Base-by-base conservation (phyloP, 805 yeast genomes). In the Deakozyma indianensis region DNA sequence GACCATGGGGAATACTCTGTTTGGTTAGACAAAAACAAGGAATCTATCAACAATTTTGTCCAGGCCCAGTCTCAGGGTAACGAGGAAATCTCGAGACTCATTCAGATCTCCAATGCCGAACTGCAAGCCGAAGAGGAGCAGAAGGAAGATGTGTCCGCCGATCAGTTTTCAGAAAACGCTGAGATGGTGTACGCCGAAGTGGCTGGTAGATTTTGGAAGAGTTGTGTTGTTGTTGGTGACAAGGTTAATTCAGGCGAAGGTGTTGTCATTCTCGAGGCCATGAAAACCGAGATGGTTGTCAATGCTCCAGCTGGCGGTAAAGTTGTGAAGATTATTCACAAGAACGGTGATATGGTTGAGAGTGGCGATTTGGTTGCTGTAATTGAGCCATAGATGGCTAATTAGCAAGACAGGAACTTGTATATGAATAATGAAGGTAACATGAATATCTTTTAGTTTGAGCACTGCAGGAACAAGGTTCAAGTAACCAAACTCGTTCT, bases 201-300 rank as follows among this genome's bases (percentile, higher is more conserved):
- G 61, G 83, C 95, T n/a, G 98, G 97, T 46, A 73, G 97, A 54
- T 87, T 67, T 61, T 90, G 98, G 98, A 90, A 92, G 64, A 77
- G 94, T 1, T 66, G 87, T 52, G 94, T 82, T 23, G 65, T 71
- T 47, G 88, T 73, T 41, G 96, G 96, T 22, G 92, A 83, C 55
- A 64, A 52, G 3, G 94, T 90, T 23, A 65, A 68, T 44, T 72
- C 66, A 42, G 94, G 88, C 27, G 90, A 85, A 55, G 86, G 86
- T 3, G 69, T 90, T 50, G 74, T 90, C 52, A 86, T 92, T 35
- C 84, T 90, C 45, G 98, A 90, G 64, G 97, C 98, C 46, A 90
- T 90, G 98, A 90, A 90, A 71, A 92, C 97, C 0, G 98, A 90
- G 65, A 90, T 90, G 96, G 74, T 77, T 43, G 94, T 90, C 28